Evolutionary conservation across 495 filamentous ascomycete species (phyloP), one percentile per base, ranked within the genome.

Genomic region (Trichoderma asperelloides): DNA sequence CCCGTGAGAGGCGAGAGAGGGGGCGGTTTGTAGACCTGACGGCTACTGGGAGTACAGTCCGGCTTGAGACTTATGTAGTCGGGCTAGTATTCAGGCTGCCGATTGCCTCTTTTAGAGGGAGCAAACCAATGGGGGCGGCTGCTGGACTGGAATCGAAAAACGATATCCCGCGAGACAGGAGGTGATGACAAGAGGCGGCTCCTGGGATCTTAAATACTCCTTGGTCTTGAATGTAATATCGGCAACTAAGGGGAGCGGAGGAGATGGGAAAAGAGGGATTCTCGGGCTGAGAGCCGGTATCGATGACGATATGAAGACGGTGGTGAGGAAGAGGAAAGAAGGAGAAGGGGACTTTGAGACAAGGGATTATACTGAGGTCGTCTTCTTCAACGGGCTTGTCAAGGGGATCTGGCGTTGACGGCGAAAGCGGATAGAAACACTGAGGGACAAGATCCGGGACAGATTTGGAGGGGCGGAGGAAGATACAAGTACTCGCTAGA

Each of bases 401-500:
- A 30, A 60, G 27, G 55, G 55, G 23, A 60, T 60, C 28, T 21
- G 23, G 49, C n/a, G 49, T 60, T 25, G 55, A 28, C 12, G 23
- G 55, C 8, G 23, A 28, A 60, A 60, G 55, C 55, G 55, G 55
- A 25, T 25, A 60, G 55, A 60, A 60, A 60, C 55, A 60, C 28
- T 60, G 55, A 60, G 55, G 47, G 47, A 51, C 47, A 51, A 51
- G 47, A 51, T 51, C 47, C 47, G 47, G 47, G 55, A 60, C 25
- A 30, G 55, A 60, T 30, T 60, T 25, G 25, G 55, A 60, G 55
- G 55, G 55, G 55, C 55, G 55, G 55, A 60, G 55, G 55, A 28
- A 60, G 55, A 60, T 60, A 60, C 23, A 60, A 60, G 55, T 60
- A 60, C 55, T 60, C 55, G 55, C 25, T 30, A 60, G 55, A 60